Base-by-base conservation (phyloP, 2,329 filamentous ascomycete genomes). In the Endothia cerciana region DNA sequence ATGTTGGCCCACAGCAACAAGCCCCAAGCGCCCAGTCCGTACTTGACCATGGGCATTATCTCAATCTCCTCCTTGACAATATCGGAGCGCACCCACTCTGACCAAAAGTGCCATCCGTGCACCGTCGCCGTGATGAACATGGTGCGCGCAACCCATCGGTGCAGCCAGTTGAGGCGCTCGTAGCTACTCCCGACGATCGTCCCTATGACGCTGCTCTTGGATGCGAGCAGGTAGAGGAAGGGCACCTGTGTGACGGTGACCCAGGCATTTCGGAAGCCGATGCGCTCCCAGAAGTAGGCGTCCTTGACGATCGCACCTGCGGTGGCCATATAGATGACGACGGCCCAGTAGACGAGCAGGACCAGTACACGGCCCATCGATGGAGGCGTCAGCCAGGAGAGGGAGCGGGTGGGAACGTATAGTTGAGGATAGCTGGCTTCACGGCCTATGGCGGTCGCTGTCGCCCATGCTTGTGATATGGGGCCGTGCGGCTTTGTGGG, bases 121-220 rank as follows among this genome's bases (percentile, higher is more conserved):
- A 91, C 82, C 0, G 88, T 88, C 1, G 86, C 86, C 0, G 87
- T 91, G 19, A 91, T 77, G 43, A 92, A 83, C 78, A 92, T 85
- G 64, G 87, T 89, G 66, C 90, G 83, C 3, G 87, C 88, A 11
- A 89, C 85, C 89, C 90, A 92, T 67, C 90, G 84, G 72, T 92
- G 90, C 62, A 91, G 76, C 89, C 89, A 92, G 74, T 91, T 91
- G 65, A 92, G 78, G 10, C 87, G 83, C 76, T 92, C 89, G 72
- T 91, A 87, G 67, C 88, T 87, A 11, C 84, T 82, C 13, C 89
- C 89, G 4, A 84, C 81, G 30, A 92, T 76, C 62, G 82, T 79
- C 0, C 86, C 88, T n/a, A 91, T 77, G 25, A 87, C 72, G 69
- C 81, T 88, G 68, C 83, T 81, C 72, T 89, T 88, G 69, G 84